Conservation (phyloP, 306 rosid species). For the Sechiopsis laciniata region DNA sequence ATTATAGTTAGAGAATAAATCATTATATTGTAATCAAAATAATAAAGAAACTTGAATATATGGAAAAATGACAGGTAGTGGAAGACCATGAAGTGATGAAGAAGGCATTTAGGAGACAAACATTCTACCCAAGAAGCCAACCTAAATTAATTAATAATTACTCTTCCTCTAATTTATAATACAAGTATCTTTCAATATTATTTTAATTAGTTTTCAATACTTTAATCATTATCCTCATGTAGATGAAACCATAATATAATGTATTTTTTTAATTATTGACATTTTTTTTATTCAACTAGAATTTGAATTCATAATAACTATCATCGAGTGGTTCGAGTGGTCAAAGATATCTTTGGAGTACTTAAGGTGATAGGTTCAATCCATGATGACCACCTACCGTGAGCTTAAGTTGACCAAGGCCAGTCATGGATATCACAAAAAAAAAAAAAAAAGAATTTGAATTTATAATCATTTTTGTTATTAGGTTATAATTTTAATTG, state of each 20-base stretch:
- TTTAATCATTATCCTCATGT: not conserved
- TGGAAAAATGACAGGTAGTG: not conserved
- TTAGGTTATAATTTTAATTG: too few species aligned
- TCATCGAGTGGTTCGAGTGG: too few species aligned
- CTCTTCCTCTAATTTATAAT: not conserved
- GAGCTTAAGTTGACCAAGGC: too few species aligned
- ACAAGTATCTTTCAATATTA: not conserved
- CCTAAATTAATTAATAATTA: not conserved
- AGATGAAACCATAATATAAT: not conserved
- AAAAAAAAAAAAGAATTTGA: too few species aligned
- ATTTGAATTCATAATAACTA: too few species aligned
- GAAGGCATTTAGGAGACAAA: constrained; percentile 2
- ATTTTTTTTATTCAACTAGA: too few species aligned
- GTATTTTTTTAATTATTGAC: not conserved
- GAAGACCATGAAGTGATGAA: constrained; percentile 3
- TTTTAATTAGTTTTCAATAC: constrained; percentile 3
- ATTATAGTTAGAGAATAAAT: not conserved
- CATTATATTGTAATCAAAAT: not conserved
- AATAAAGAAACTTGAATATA: not conserved
- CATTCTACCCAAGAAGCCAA: constrained; percentile 18
- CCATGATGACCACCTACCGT: too few species aligned
- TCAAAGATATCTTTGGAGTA: too few species aligned
- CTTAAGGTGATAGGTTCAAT: too few species aligned
- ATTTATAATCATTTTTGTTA: too few species aligned
- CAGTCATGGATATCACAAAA: too few species aligned